Percentiles rank a stretch among this genome's conserved stretches.
Evolutionary conservation across 1,284 basidiomycete species (phyloP).

Genomic region (Exsudoporus floridanus): DNA sequence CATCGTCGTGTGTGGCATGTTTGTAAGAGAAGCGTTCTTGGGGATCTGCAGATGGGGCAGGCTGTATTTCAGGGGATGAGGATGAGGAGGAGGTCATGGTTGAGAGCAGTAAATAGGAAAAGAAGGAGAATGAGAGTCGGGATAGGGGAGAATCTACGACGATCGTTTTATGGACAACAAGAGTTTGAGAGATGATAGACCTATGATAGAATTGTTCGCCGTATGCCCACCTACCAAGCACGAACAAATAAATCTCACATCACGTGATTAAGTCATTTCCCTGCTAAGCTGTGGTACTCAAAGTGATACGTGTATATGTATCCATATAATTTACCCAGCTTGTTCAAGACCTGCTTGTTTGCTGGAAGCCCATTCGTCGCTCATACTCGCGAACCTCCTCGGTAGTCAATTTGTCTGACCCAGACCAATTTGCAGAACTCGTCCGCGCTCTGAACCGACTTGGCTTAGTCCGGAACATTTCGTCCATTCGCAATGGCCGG

Average conservation of each 20-base stretch:
- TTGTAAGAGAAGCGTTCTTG: slow-evolving; percentile 58
- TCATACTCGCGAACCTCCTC: slow-evolving; percentile 87
- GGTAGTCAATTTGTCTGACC: slow-evolving; percentile 76
- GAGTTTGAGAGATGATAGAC: slow-evolving; percentile 27
- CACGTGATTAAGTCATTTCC: slow-evolving; percentile 21
- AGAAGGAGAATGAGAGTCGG: slow-evolving; percentile 42
- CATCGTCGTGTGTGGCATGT: slow-evolving; percentile 69
- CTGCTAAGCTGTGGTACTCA: background rate
- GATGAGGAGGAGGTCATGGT: slow-evolving; percentile 58
- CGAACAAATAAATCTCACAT: slow-evolving; percentile 29
- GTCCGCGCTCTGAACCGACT: slow-evolving; percentile 85
- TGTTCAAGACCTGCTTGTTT: slow-evolving; percentile 22
- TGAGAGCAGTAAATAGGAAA: slow-evolving; percentile 22
- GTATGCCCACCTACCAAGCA: slow-evolving; percentile 25
- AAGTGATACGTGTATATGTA: slow-evolving; percentile 4
- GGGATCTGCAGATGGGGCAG: slow-evolving; percentile 46
- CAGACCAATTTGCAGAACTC: slow-evolving; percentile 92
- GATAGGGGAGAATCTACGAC: slow-evolving; percentile 38
- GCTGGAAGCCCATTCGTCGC: slow-evolving; percentile 82
- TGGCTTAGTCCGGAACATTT: slow-evolving; percentile 72
- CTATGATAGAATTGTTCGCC: slow-evolving; percentile 26
- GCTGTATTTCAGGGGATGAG: slow-evolving; percentile 70
- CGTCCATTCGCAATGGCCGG: slow-evolving; percentile 83
- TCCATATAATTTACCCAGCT: slow-evolving; percentile 10
- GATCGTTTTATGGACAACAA: slow-evolving; percentile 38